Conservation (phyloP, 768 basidiomycete species). For the Rickenella mellea region DNA sequence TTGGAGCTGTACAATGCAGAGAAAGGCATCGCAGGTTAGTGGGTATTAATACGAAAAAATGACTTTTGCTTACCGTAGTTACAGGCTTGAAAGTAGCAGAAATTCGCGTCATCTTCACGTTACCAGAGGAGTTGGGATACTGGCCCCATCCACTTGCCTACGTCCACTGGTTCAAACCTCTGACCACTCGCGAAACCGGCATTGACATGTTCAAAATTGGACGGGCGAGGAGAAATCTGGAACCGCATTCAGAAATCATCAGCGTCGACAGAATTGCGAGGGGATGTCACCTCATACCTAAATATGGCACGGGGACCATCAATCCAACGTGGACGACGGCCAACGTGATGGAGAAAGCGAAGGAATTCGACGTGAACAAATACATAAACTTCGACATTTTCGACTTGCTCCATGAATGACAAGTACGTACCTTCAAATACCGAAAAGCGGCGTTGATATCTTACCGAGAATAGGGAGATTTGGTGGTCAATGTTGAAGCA, state of each 20-base stretch:
- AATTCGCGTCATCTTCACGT: conserved; percentile 8
- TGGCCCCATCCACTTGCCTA: conserved; percentile 13
- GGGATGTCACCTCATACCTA: conserved; percentile 14
- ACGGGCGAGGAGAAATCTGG: conserved; percentile 11
- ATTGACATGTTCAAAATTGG: conserved; percentile 13
- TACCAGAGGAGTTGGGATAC: conserved; percentile 5
- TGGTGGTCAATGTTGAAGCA: no score
- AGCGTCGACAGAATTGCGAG: conserved; percentile 7
- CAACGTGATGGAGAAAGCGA: conserved; percentile 11
- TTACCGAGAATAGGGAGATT: no score
- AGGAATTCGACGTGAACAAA: conserved; percentile 4
- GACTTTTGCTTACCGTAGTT: no score
- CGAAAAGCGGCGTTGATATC: no score
- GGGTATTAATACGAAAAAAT: no score
- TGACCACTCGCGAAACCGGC: conserved; percentile 5
- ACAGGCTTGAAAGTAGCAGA: conserved; percentile 6
- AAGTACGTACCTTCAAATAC: no score
- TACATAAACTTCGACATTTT: conserved; percentile 1
- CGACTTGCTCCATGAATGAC: no score
- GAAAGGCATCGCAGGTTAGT: no score
- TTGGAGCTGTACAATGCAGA: no score
- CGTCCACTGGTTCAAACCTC: conserved; percentile 15
- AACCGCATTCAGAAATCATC: conserved; percentile 12
- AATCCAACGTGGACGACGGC: conserved; percentile 11
- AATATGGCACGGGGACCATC: conserved; percentile 6